phyloP scores from a whole-genome alignment of 1,139 yeast species.

The Candida tropicalis region DNA sequence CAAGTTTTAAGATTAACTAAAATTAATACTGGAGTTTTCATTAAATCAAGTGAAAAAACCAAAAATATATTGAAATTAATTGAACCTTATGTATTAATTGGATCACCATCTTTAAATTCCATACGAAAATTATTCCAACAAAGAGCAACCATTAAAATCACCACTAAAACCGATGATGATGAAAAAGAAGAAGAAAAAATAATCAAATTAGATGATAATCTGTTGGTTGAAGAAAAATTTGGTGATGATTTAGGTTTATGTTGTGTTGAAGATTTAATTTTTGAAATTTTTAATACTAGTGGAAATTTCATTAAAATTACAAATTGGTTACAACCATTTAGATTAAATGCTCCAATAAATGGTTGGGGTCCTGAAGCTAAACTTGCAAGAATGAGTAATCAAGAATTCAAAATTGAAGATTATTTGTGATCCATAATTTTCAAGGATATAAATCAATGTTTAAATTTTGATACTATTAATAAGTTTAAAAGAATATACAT shows the following conservation, averaged over 20 bases:
- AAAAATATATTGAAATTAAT: constrained; percentile 64
- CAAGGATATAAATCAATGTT: too few species aligned
- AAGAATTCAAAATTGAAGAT: constrained; percentile 2
- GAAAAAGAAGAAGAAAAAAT: constrained; percentile 32
- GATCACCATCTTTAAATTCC: constrained; percentile 69
- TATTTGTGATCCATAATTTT: constrained; percentile 1
- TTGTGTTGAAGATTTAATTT: constrained; percentile 79
- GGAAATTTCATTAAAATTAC: constrained; percentile 61
- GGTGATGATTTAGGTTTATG: constrained; percentile 68
- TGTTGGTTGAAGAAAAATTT: constrained; percentile 68
- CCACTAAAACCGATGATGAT: constrained; percentile 27
- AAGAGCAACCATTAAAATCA: constrained; percentile 60
- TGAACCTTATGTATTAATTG: constrained; percentile 73
- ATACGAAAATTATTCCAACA: constrained; percentile 75
- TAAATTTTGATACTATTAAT: too few species aligned
- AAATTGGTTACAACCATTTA: constrained; percentile 69
- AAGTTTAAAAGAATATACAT: too few species aligned
- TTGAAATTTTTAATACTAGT: constrained; percentile 65
- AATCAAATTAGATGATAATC: constrained; percentile 67
- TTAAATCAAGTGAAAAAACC: constrained; percentile 58
- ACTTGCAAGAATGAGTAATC: constrained; percentile 10
- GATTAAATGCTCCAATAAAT: constrained; percentile 65
- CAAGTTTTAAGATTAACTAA: constrained; percentile 58
- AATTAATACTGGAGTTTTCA: constrained; percentile 69
- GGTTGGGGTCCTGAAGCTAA: constrained; percentile 72